Evolutionary conservation across 1,139 yeast species (phyloP), one percentile per base, ranked within the genome.

Genomic region (Yamadazyma atmosphaerica): DNA sequence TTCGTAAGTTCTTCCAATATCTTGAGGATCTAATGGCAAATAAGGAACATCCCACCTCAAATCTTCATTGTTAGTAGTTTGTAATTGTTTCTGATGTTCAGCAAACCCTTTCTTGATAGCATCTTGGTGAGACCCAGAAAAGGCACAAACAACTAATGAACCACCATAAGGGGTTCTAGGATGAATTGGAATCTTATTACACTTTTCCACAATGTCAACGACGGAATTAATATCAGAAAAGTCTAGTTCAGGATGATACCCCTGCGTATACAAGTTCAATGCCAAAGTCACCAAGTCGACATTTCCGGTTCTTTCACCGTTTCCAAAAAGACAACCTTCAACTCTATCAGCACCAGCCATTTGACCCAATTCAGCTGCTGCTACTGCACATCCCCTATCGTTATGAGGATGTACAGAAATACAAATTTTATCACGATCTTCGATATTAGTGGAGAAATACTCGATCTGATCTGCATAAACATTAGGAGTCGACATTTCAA

Each of bases 391-490:
- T 1, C 77, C 77, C 50, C 77, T 62, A 46, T 72, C 77, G 45
- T 72, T 72, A 50, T 72, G 77, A 35, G 75, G 71, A 49, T 72
- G 77, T 29, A 71, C 67, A 15, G 76, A 69, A 39, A 72, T 66
- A 43, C 72, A 64, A 18, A 71, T 60, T 47, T 67, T 70, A 47
- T 71, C 76, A 46, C 77, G 58, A 40, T 72, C 72, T 31, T 66
- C 48, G 32, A 72, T 69, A 41, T 70, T 51, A 32, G 56, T 64
- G 36, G 71, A 61, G 50, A 72, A 72, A 50, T 68, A 71, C 51
- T 72, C 77, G 45, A 72, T 71, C 54, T 72, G 77, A 51, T 72
- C 77, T 34, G 77, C 77, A 43, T 71, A 72, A n/a, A 70, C 61
- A 44, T 72, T 71, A 14, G 77, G 77, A 17, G 72, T 58, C 6